A percentile compares a stretch with the other conserved stretches of the same genome.
phyloP scores from a whole-genome alignment of 1,139 yeast species.

The Geotrichum bryndzae region DNA sequence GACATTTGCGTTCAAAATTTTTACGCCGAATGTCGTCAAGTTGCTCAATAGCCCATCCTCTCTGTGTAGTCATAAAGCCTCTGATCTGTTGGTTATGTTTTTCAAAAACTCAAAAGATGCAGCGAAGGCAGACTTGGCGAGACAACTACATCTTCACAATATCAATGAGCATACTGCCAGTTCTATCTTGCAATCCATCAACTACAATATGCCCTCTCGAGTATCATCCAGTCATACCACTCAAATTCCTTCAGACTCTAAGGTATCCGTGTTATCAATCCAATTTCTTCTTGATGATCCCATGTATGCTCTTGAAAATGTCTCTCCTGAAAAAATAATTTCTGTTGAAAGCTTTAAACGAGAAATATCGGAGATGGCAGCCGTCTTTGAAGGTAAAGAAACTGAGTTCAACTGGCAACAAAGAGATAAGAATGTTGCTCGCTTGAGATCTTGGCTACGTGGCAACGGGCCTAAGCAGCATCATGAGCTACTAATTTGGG shows the following conservation, averaged over 20 bases:
- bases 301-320: slow-evolving; percentile 31
- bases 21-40: slow-evolving; percentile 40
- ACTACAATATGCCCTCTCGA: slow-evolving; percentile 2
- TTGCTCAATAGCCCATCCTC: slow-evolving; percentile 33
- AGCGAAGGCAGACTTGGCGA: slow-evolving; percentile 46
- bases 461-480: slow-evolving; percentile 47
- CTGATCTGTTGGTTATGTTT: slow-evolving; percentile 37
- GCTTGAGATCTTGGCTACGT: slow-evolving; percentile 53
- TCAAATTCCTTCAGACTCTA: neutral
- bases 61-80: slow-evolving; percentile 15
- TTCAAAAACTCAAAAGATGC: slow-evolving; percentile 40
- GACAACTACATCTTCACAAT: slow-evolving; percentile 41
- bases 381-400: slow-evolving; percentile 66
- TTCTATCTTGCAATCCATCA: slow-evolving; percentile 17
- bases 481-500: slow-evolving; percentile 41
- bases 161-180: slow-evolving; percentile 6
- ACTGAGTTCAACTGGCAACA: slow-evolving; percentile 81
- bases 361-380: slow-evolving; percentile 37
- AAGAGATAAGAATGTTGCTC: slow-evolving; percentile 59
- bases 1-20: slow-evolving; percentile 39
- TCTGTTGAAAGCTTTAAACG: slow-evolving; percentile 36
- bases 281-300: slow-evolving; percentile 26
- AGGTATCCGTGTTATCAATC: slow-evolving; percentile 19
- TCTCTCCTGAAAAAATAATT: slow-evolving; percentile 28
- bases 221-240: neutral